Percentiles rank a stretch among this genome's conserved stretches.
phyloP scores from a whole-genome alignment of 331 rosid species.

The Rosa hybrid region DNA sequence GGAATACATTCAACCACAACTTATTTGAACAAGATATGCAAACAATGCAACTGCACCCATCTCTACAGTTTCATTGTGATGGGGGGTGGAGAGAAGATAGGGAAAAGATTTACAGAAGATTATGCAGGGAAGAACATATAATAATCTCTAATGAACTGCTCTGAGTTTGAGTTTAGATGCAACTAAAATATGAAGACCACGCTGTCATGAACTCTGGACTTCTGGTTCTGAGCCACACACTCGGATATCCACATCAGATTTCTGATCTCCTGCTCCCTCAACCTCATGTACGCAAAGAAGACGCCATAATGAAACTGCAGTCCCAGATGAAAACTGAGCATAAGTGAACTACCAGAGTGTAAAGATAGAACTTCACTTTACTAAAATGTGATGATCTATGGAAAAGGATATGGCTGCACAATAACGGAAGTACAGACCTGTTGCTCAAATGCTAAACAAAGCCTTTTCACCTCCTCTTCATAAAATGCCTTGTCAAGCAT shows the following conservation, averaged over 20 bases:
- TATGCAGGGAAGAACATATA: slow-evolving; percentile 31
- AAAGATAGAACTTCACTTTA: not conserved
- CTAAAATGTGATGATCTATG: not conserved
- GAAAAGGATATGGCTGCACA: not conserved
- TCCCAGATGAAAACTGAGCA: not conserved
- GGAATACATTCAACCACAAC: slow-evolving; percentile 6
- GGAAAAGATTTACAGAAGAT: slow-evolving; percentile 37
- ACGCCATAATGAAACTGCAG: slow-evolving; percentile 95
- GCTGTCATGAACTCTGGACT: slow-evolving; percentile 96
- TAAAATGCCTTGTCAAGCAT: slow-evolving; percentile 99
- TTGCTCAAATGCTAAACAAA: slow-evolving; percentile 90
- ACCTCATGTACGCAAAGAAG: slow-evolving; percentile 96
- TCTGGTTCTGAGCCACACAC: slow-evolving; percentile 98
- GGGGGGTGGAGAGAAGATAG: slow-evolving; percentile 22
- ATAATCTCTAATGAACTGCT: slow-evolving; percentile 10
- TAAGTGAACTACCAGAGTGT: not conserved
- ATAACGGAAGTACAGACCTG: slow-evolving; percentile 53
- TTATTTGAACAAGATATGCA: slow-evolving; percentile 35
- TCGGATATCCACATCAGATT: slow-evolving; percentile 98
- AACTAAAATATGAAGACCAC: slow-evolving; percentile 91
- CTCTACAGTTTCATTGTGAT: slow-evolving; percentile 16
- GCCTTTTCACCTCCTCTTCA: slow-evolving; percentile 99
- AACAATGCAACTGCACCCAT: slow-evolving; percentile 22
- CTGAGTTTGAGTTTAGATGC: slow-evolving; percentile 8
- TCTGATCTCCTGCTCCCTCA: slow-evolving; percentile 97